Percentiles rank a stretch among this genome's conserved stretches.
phyloP scores from a whole-genome alignment of 441 rosid species.

The Adansonia rubrostipa region DNA sequence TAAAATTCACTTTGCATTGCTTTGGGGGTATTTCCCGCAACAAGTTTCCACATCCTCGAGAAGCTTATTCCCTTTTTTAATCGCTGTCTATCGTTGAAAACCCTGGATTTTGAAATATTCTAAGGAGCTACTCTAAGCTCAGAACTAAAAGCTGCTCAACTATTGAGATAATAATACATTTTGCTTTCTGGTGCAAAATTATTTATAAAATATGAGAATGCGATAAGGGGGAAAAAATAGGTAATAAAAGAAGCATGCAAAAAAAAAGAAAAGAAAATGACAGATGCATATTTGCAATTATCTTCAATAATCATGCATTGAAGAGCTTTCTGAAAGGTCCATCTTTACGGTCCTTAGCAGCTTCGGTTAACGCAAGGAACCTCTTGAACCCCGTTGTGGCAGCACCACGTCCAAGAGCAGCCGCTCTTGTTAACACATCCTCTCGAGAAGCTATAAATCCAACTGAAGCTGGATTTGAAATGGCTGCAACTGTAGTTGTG shows the following conservation, averaged over 20 bases:
- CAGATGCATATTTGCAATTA: background rate
- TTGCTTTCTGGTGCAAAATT: conserved; percentile 8
- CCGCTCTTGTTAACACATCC: conserved; percentile 95
- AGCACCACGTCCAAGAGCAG: conserved; percentile 98
- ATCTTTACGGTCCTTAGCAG: conserved; percentile 96
- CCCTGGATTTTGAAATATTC: background rate
- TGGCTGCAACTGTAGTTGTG: conserved; percentile 41
- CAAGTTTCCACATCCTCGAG: background rate
- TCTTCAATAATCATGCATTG: conserved; percentile 48
- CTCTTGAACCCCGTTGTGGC: conserved; percentile 98
- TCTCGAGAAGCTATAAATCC: conserved; percentile 88
- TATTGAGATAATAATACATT: background rate
- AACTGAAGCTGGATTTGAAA: conserved; percentile 48
- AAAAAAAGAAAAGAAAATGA: background rate
- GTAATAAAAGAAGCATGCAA: background rate
- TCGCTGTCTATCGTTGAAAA: background rate
- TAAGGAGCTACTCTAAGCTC: background rate
- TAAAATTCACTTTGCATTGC: background rate
- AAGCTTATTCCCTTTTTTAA: background rate
- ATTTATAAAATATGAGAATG: background rate
- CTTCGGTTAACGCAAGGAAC: conserved; percentile 99
- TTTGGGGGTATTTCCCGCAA: no score
- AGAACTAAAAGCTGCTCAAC: background rate
- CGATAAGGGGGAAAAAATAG: background rate
- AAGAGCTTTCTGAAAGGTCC: conserved; percentile 92